Conservation (phyloP, 495 filamentous ascomycete genomes). For the Aspergillus heteromorphus region DNA sequence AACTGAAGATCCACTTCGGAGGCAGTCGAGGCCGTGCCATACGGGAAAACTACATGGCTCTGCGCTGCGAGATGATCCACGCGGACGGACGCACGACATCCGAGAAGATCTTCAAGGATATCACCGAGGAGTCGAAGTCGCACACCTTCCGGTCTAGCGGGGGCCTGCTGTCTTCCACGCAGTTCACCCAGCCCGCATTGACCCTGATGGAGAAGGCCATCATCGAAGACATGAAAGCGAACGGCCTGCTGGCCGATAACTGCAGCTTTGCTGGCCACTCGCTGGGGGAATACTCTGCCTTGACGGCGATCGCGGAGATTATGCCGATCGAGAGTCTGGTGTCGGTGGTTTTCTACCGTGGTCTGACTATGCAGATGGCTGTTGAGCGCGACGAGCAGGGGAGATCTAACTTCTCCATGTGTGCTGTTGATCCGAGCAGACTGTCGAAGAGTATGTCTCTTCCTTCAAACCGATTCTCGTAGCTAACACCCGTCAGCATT, state of each 20-base stretch:
- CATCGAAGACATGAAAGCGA: background rate
- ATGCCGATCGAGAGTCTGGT: constrained; percentile 5
- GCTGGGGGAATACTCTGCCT: background rate
- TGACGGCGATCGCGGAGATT: background rate
- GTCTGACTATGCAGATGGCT: constrained; percentile 3
- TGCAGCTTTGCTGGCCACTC: constrained; percentile 2
- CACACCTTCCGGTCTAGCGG: background rate
- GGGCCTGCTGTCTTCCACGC: background rate
- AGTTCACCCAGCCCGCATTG: constrained; percentile 3
- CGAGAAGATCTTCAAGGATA: background rate
- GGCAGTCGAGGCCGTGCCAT: background rate
- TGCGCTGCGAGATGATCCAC: background rate
- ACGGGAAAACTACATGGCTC: background rate
- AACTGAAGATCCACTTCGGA: background rate
- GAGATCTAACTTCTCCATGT: background rate
- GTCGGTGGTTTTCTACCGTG: constrained; percentile 1
- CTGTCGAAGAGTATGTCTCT: background rate
- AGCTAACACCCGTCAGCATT: background rate
- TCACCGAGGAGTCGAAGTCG: background rate
- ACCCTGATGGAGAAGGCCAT: constrained; percentile 3
- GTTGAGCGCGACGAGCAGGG: background rate
- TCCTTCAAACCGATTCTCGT: background rate
- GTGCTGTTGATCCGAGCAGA: background rate
- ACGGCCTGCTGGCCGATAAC: background rate
- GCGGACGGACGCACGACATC: background rate